A percentile compares a stretch with the other conserved stretches of the same genome.
Conservation (phyloP, 2,329 filamentous ascomycete species). For the Talaromyces atroroseus region DNA sequence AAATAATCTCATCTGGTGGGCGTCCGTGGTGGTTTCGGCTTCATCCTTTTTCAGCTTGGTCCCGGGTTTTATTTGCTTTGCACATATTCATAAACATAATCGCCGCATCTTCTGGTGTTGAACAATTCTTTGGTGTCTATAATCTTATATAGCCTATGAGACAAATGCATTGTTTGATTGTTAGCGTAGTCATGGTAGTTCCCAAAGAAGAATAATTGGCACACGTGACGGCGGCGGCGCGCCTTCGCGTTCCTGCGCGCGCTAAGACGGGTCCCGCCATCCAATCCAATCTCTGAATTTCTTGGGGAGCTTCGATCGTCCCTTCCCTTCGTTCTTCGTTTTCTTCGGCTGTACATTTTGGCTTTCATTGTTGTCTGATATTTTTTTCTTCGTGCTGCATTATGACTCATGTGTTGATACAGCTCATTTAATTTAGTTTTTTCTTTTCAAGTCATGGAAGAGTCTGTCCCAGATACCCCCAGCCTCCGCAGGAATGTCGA, state of each 20-base stretch:
- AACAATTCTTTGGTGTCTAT: neutral
- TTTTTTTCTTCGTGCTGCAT: neutral
- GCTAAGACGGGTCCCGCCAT: neutral
- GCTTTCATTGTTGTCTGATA: neutral
- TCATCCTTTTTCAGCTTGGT: neutral
- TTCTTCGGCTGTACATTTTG: neutral
- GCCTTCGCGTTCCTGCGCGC: neutral
- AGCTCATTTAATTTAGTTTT: neutral
- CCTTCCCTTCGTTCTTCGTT: neutral
- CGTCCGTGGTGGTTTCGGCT: neutral
- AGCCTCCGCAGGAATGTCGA: constrained; percentile 30
- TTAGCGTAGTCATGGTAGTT: neutral
- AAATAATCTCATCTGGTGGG: neutral
- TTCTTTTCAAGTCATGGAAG: constrained; percentile 28
- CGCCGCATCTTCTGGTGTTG: neutral
- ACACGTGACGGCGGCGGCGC: neutral
- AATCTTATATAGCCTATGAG: neutral
- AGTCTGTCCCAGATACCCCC: constrained; percentile 38
- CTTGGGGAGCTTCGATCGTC: neutral
- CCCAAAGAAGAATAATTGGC: neutral
- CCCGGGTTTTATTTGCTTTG: neutral
- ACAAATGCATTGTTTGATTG: neutral
- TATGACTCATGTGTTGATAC: neutral
- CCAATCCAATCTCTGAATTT: neutral
- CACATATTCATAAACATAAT: constrained; percentile 1